Conservation (phyloP, 805 yeast species). For the Barnettozyma siamensis region DNA sequence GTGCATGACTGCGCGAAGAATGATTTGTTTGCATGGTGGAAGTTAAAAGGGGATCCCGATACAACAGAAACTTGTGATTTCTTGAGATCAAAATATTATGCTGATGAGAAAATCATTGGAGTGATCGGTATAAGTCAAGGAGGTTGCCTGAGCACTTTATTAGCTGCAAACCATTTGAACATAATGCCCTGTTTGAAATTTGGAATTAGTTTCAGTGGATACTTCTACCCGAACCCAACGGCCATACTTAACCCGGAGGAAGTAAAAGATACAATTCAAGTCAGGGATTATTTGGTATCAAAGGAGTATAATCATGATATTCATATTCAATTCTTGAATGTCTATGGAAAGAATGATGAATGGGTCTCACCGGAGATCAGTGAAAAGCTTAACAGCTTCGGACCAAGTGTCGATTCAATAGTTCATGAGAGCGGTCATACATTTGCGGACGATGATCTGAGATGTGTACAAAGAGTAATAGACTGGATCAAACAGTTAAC, state of each 20-base stretch:
- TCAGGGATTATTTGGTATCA: too few relatives aligned
- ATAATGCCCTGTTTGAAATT: constrained; percentile 5
- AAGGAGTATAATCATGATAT: constrained; percentile 1
- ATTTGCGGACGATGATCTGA: constrained; percentile 10
- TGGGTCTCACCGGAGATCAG: constrained; percentile 9
- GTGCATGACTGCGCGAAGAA: constrained; percentile 1
- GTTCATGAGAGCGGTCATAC: constrained; percentile 11
- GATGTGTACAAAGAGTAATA: constrained; percentile 3
- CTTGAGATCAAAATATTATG: not conserved
- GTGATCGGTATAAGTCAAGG: constrained; percentile 10
- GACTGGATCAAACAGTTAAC: constrained; percentile 8
- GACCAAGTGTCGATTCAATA: not conserved
- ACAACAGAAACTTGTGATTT: not conserved
- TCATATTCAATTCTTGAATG: constrained; percentile 5
- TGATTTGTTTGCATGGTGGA: constrained; percentile 7
- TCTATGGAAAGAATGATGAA: constrained; percentile 10
- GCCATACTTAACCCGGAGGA: not conserved
- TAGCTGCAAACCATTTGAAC: constrained; percentile 4
- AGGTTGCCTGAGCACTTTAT: constrained; percentile 2
- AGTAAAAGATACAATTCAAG: too few relatives aligned
- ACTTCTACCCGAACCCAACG: constrained; percentile 5
- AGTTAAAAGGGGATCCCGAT: not conserved
- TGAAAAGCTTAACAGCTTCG: constrained; percentile 2
- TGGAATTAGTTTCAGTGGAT: constrained; percentile 6
- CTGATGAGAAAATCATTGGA: constrained; percentile 2